Evolutionary conservation across 768 basidiomycete genomes (phyloP), one percentile per base, ranked within the genome.

Genomic region (Termitomyces sp.): DNA sequence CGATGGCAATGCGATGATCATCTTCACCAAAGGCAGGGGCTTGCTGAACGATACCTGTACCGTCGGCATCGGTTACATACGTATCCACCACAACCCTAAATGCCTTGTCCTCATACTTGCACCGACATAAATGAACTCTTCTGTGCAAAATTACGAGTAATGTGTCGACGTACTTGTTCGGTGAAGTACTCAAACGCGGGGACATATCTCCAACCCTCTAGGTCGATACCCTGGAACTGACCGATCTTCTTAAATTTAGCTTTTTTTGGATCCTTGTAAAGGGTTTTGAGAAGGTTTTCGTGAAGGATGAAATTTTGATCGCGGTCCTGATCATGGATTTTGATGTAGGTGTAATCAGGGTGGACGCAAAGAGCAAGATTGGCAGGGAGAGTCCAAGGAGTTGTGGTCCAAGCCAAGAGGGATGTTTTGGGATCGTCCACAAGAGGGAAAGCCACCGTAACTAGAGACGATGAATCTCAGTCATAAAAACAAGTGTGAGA

Each of bases 11-110:
- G 54, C 97, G 90, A 72, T 98, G 92, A 81, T 99, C 97, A 66
- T 99, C 97, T 70, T 98, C 96, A 77, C 97, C 97, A 67, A 97
- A 98, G 0, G 90, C 95, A 2, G 97, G 97, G 2, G 97, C 94
- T 75, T 99, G 97, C 70, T 99, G 97, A 32, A 99, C 97, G 66
- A 98, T 95, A 65, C 97, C 97, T 30, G 97, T 99, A 68, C 97
- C 97, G 59, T 94, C 91, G 16, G 85, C 81, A 64, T 88, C 90
- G 4, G 93, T 96, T 49, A 99, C 96, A 69, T 99, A 99, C 0
- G 87, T 87, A 67, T 99, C 97, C 22, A 83, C 80, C 14, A 99
- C 70, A 16, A 99, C 93, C 56, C 88, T 74, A 78, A 96, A 98
- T 0, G 93, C 96, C 64, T 83, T 85, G 69, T 94, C 93, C 68